phyloP scores from a whole-genome alignment of 1,284 basidiomycete species.

The Ceratobasidium papillatum region DNA sequence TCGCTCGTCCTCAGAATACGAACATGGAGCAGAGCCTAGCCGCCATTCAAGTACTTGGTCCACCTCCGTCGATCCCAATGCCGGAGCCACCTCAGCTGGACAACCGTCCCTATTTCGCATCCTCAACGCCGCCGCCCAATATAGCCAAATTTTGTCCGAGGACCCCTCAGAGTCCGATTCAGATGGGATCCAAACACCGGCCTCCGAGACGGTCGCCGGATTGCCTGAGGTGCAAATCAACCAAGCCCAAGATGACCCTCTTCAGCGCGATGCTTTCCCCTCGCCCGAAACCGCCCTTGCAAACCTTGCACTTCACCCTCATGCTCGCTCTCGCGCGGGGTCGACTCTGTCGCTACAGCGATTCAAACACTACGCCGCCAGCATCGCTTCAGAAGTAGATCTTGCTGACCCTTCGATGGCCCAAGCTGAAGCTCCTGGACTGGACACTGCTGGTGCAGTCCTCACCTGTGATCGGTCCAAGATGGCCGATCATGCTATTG shows the following conservation, averaged over 20 bases:
- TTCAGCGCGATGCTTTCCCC: constrained; percentile 1
- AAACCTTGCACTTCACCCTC: constrained; percentile 15
- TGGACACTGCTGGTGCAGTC: background rate
- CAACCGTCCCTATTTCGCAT: constrained; percentile 29
- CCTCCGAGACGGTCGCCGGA: constrained; percentile 31
- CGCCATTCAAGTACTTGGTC: constrained; percentile 39
- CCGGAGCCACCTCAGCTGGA: constrained; percentile 20
- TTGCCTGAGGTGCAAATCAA: constrained; percentile 4
- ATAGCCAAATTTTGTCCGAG: constrained; percentile 17
- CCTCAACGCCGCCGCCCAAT: constrained; percentile 33
- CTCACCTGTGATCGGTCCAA: constrained; percentile 9
- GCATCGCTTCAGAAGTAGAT: constrained; percentile 11
- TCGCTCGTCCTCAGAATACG: constrained; percentile 14
- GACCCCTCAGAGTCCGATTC: constrained; percentile 23
- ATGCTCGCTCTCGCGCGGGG: constrained; percentile 22
- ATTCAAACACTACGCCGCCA: constrained; percentile 13
- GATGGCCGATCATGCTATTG: constrained; percentile 14
- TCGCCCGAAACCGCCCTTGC: constrained; percentile 32
- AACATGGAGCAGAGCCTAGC: background rate
- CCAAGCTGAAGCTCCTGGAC: background rate
- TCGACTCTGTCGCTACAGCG: constrained; percentile 18
- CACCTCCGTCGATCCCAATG: constrained; percentile 22
- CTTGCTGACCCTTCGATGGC: background rate
- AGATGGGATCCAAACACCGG: constrained; percentile 13
- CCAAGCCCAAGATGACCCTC: background rate